Evolutionary conservation across 2,329 filamentous ascomycete species (phyloP).

Genomic region (Fusarium palustre): DNA sequence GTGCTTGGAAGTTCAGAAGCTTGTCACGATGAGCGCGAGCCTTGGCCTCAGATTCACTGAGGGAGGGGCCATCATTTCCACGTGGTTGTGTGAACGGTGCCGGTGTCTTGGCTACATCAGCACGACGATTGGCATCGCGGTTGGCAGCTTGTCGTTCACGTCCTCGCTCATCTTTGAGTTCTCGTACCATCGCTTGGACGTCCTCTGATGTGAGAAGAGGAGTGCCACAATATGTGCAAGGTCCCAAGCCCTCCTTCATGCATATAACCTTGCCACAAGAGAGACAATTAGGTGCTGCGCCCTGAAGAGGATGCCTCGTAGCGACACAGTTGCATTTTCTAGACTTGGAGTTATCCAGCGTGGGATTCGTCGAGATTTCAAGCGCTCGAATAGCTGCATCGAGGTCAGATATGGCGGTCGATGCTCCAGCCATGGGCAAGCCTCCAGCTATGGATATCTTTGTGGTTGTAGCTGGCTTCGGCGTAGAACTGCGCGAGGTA

Average conservation of each 20-base stretch:
- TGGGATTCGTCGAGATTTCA: slow-evolving; percentile 92
- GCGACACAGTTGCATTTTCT: slow-evolving; percentile 90
- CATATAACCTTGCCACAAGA: slow-evolving; percentile 96
- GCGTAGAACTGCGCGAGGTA: slow-evolving; percentile 64
- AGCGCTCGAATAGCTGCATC: slow-evolving; percentile 87
- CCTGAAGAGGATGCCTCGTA: slow-evolving; percentile 85
- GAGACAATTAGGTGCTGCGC: slow-evolving; percentile 92
- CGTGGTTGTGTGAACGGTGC: slow-evolving; percentile 68
- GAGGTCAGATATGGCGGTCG: slow-evolving; percentile 76
- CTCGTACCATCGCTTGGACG: slow-evolving; percentile 85
- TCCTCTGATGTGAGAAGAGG: slow-evolving; percentile 79
- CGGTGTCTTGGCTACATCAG: slow-evolving; percentile 72
- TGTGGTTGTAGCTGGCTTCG: slow-evolving; percentile 65
- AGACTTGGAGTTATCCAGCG: slow-evolving; percentile 65
- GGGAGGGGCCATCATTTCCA: slow-evolving; percentile 51
- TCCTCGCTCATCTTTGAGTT: slow-evolving; percentile 86
- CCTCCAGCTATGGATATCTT: slow-evolving; percentile 82
- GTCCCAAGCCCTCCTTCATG: slow-evolving; percentile 91
- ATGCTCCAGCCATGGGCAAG: slow-evolving; percentile 83
- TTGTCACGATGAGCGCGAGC: slow-evolving; percentile 84
- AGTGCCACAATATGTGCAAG: slow-evolving; percentile 88
- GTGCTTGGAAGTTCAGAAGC: slow-evolving; percentile 83
- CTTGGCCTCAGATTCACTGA: slow-evolving; percentile 71
- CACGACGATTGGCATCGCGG: slow-evolving; percentile 74
- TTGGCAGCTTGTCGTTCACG: slow-evolving; percentile 87